Conservation (phyloP, 148 eudicot species). For the Bassia scoparia region DNA sequence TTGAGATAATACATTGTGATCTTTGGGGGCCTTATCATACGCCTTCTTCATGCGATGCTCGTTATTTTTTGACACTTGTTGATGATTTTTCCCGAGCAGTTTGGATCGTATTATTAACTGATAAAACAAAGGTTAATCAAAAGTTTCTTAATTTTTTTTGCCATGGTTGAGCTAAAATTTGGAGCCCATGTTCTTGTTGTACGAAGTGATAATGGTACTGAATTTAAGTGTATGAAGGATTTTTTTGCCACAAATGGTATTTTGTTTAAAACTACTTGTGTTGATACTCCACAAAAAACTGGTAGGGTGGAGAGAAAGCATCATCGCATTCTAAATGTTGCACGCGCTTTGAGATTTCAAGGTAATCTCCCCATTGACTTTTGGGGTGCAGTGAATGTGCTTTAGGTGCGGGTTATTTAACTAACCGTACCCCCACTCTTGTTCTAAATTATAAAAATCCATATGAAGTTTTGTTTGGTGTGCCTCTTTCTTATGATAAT, state of each 20-base stretch:
- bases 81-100: conserved; percentile 3
- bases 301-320: conserved; percentile 11
- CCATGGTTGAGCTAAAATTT: conserved; percentile 7
- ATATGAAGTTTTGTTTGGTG: background rate
- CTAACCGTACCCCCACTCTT: background rate
- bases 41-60: background rate
- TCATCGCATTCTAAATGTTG: background rate
- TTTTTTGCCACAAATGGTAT: background rate
- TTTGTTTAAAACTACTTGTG: background rate
- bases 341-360: conserved; percentile 7
- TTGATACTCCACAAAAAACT: background rate
- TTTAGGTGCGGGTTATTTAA: background rate
- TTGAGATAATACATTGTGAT: background rate
- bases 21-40: background rate
- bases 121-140: background rate
- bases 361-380: background rate
- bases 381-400: conserved; percentile 21
- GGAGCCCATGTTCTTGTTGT: background rate
- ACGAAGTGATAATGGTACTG: conserved; percentile 11
- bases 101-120: background rate
- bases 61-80: background rate
- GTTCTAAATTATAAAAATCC: background rate
- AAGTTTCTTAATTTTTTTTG: background rate
- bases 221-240: background rate
- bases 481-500: background rate